Percentiles rank a stretch among this genome's conserved stretches.
Conservation (phyloP, 257 asterid species). For the Solanum commersonii region DNA sequence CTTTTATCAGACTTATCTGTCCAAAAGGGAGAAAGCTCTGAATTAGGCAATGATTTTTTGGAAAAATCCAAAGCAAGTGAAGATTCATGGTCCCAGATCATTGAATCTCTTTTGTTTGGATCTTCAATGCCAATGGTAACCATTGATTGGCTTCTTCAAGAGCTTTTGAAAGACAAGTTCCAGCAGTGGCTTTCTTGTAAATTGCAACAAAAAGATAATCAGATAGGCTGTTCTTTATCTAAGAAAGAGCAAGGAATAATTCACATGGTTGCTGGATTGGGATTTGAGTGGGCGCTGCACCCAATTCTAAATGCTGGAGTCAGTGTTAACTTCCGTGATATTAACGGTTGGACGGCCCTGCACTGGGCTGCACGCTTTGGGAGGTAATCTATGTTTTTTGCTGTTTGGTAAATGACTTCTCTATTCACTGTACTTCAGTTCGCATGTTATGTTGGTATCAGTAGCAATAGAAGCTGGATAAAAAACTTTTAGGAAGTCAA, state of each 20-base stretch:
- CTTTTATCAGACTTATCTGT: constrained; percentile 1
- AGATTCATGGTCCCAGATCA: constrained; percentile 10
- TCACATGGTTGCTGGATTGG: constrained; percentile 67
- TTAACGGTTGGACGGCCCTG: constrained; percentile 72
- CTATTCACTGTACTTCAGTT: not conserved
- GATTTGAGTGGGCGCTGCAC: constrained; percentile 69
- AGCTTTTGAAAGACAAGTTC: constrained; percentile 13
- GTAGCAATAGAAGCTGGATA: not conserved
- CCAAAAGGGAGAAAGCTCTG: not conserved
- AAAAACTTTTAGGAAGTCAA: not conserved
- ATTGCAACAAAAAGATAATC: constrained; percentile 15
- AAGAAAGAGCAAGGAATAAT: constrained; percentile 72
- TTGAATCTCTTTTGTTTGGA: constrained; percentile 5
- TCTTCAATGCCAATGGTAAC: constrained; percentile 2
- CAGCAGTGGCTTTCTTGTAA: constrained; percentile 23
- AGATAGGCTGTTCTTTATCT: constrained; percentile 28
- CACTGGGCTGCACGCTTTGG: constrained; percentile 87
- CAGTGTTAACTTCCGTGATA: constrained; percentile 52
- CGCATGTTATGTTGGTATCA: not conserved
- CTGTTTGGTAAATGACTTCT: not conserved
- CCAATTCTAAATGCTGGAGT: constrained; percentile 54
- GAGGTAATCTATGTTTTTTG: constrained; percentile 27
- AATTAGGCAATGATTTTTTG: not conserved
- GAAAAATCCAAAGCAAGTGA: constrained; percentile 9
- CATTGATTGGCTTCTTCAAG: constrained; percentile 16